Base-by-base conservation (phyloP, 208 protist genomes). In the Crithidia sp. region DNA sequence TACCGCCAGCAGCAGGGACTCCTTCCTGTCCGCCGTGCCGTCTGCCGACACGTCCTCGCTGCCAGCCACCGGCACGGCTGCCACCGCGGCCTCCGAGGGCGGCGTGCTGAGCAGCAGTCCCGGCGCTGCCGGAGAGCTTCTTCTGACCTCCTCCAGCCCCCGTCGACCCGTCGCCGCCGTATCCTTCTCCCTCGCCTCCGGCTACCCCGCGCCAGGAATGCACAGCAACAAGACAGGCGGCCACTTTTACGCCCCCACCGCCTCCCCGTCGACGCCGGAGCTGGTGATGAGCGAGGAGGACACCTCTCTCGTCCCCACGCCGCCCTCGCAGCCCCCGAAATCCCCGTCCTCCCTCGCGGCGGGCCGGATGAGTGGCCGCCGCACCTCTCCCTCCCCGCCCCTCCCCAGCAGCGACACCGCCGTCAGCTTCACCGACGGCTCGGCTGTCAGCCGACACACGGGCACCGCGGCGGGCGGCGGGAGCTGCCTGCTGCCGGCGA, bases 81-180 rank as follows among this genome's bases (percentile, higher is more conserved):
- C 50, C 44, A 41, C 60, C 7, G 40, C 19, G 43, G 44, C 16
- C 6, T 28, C 28, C 28, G 28, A 28, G 28, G 28, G 28, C 28
- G 28, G 28, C 28, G 28, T 28, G 28, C 28, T 28, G 28, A 28
- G 28, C 28, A 28, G 28, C 28, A 28, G 28, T 28, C 28, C 28
- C 28, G 28, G 28, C 28, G 28, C 28, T 28, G 28, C 28, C 1
- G 28, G 28, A 28, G 28, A 28, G 28, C 28, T 28, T 28, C 28
- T 28, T 1, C 28, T 28, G 0, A 28, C 28, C 28, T 28, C 28
- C 28, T 28, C 28, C 17, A 53, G 54, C 54, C 59, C 53, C 5
- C 73, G 73, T 28, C 66, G 66, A 28, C 66, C 66, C 43, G 36
- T 36, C 9, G 37, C 73, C 8, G 58, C 66, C 37, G 73, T 72